phyloP scores from a whole-genome alignment of 2,329 filamentous ascomycete species.

The Aspergillus ochraceus region DNA sequence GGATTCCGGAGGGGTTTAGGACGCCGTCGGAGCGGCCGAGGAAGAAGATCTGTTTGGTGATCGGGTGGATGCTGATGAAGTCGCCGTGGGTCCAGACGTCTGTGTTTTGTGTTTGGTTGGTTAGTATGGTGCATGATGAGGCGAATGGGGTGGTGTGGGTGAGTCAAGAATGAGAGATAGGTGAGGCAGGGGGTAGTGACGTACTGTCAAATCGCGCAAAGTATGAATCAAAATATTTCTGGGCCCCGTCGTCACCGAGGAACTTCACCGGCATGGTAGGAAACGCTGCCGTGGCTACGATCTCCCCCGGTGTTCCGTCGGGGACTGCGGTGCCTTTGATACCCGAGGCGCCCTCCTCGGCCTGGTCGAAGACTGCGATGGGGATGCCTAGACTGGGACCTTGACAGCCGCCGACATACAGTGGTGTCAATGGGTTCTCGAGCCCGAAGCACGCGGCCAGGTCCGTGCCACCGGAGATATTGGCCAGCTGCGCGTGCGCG shows the following conservation, averaged over 20 bases:
- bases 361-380: constrained; percentile 60
- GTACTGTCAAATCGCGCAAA: constrained; percentile 59
- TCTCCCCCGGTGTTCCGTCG: constrained; percentile 69
- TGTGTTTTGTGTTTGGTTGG: not conserved
- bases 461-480: constrained; percentile 77
- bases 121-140: not conserved
- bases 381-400: constrained; percentile 55
- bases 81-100: constrained; percentile 69
- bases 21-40: constrained; percentile 64
- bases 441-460: constrained; percentile 50
- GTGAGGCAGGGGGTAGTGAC: not conserved
- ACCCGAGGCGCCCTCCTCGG: constrained; percentile 47
- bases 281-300: constrained; percentile 70
- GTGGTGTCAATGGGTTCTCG: constrained; percentile 68
- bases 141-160: not conserved
- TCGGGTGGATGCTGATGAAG: constrained; percentile 70
- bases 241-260: constrained; percentile 55
- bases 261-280: constrained; percentile 73
- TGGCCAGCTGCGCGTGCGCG: constrained; percentile 63
- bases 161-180: not conserved
- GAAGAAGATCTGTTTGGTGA: constrained; percentile 56
- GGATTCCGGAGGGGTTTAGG: constrained; percentile 75
- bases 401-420: constrained; percentile 61
- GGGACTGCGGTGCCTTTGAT: constrained; percentile 54
- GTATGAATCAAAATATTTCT: constrained; percentile 56